Evolutionary conservation across 1,284 basidiomycete genomes (phyloP).

Genomic region (Sphagnurus paluster): DNA sequence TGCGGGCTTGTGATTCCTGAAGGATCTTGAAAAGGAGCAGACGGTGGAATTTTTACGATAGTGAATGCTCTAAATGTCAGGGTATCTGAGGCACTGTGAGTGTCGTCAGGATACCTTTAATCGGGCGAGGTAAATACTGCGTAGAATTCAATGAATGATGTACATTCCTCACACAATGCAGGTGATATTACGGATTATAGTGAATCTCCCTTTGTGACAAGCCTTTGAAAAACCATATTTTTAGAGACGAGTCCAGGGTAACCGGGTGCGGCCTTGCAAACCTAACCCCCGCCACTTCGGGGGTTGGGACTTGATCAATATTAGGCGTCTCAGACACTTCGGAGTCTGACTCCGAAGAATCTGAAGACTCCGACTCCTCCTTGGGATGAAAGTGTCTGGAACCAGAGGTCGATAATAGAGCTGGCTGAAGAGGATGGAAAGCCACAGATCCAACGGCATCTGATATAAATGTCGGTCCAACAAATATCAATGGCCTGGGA

Average conservation of each 20-base stretch:
- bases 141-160: no score
- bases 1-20: no score
- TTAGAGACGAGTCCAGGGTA: slow-evolving; percentile 35
- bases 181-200: no score
- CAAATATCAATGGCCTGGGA: background rate
- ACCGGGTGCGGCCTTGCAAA: slow-evolving; percentile 23
- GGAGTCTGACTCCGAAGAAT: slow-evolving; percentile 13
- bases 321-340: slow-evolving; percentile 13
- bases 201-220: no score
- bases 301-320: background rate
- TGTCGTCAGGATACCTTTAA: no score
- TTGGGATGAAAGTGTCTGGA: slow-evolving; percentile 58
- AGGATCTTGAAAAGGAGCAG: no score
- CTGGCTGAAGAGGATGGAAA: slow-evolving; percentile 58
- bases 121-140: no score
- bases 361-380: slow-evolving; percentile 18
- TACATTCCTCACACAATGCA: no score
- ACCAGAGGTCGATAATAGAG: slow-evolving; percentile 60
- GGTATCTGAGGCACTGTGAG: no score
- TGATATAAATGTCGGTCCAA: slow-evolving; percentile 21
- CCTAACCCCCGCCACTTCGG: slow-evolving; percentile 3
- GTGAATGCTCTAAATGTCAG: no score
- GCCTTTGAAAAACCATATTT: slow-evolving; percentile 30
- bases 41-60: no score
- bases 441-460: slow-evolving; percentile 63